phyloP scores from a whole-genome alignment of 2,329 filamentous ascomycete genomes.

The Stachybotrys chartarum region DNA sequence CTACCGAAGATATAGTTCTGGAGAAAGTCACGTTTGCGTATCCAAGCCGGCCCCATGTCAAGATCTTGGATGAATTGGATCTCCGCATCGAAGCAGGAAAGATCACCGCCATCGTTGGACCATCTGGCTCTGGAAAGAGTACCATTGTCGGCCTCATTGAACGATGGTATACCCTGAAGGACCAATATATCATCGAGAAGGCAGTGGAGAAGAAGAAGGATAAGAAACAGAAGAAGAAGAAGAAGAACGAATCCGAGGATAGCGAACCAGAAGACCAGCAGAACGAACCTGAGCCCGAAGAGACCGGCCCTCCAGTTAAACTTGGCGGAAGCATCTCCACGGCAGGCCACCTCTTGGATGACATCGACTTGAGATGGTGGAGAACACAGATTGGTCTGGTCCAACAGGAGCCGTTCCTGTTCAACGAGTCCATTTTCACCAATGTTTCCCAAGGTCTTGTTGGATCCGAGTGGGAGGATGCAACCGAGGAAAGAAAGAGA shows the following conservation, averaged over 20 bases:
- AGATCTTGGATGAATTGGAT: constrained; percentile 53
- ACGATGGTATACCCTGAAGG: constrained; percentile 60
- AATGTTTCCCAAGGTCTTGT: constrained; percentile 56
- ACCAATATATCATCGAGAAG: constrained; percentile 44
- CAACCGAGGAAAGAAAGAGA: constrained; percentile 46
- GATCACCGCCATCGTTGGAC: constrained; percentile 66
- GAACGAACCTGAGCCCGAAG: constrained; percentile 20
- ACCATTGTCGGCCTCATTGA: constrained; percentile 67
- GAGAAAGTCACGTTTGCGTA: constrained; percentile 66
- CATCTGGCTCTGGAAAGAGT: constrained; percentile 67
- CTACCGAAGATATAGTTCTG: constrained; percentile 38
- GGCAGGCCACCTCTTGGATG: constrained; percentile 43
- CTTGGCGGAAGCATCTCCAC: constrained; percentile 42
- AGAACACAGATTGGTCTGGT: constrained; percentile 57
- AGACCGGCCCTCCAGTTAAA: constrained; percentile 34
- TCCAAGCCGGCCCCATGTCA: constrained; percentile 56
- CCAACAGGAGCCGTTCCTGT: constrained; percentile 62
- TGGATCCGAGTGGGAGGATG: constrained; percentile 44
- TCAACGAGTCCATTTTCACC: constrained; percentile 56
- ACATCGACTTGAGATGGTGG: constrained; percentile 58
- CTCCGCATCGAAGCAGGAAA: constrained; percentile 56
- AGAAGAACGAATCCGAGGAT: constrained; percentile 23
- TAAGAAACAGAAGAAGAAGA: constrained; percentile 32
- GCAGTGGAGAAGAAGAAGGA: constrained; percentile 40
- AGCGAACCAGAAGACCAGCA: constrained; percentile 14